Percentiles rank a stretch among this genome's conserved stretches.
These are phyloP conservation scores for Microstroma glucosiphilum DNA, from an alignment of 1,284 basidiomycete genomes.

Conservation along the genomic window DNA sequence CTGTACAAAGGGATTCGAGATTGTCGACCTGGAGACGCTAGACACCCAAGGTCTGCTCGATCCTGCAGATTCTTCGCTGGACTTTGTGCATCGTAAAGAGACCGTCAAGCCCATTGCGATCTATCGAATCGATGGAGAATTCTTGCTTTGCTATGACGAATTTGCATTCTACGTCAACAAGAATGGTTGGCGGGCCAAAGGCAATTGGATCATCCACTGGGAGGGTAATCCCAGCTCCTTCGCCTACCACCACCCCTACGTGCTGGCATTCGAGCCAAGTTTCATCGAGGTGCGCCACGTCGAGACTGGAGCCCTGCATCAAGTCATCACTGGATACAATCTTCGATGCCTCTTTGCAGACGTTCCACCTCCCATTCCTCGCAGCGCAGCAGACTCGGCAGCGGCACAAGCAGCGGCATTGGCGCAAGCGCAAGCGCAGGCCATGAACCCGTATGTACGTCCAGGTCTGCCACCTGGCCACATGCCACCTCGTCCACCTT, in stretches of 20 bases:
- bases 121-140: slow-evolving; percentile 92
- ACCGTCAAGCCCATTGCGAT: slow-evolving; percentile 90
- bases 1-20: slow-evolving; percentile 97
- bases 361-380: slow-evolving; percentile 68
- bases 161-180: slow-evolving; percentile 99
- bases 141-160: slow-evolving; percentile 95
- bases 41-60: slow-evolving; percentile 95
- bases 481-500: not conserved
- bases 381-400: slow-evolving; percentile 4
- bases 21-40: slow-evolving; percentile 92
- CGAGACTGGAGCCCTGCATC: slow-evolving; percentile 81
- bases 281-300: slow-evolving; percentile 97
- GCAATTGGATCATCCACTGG: slow-evolving; percentile 93
- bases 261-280: slow-evolving; percentile 90
- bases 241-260: slow-evolving; percentile 91
- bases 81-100: slow-evolving; percentile 86
- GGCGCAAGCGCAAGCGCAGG: not conserved
- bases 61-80: slow-evolving; percentile 80
- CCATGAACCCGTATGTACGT: not conserved
- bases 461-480: not conserved
- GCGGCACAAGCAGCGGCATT: not conserved
- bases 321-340: slow-evolving; percentile 71
- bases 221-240: slow-evolving; percentile 90
- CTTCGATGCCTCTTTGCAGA: slow-evolving; percentile 81
- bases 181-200: slow-evolving; percentile 83